Percentiles rank a stretch among this genome's conserved stretches.
These are phyloP conservation scores for Tolypocladium amazonense DNA, from an alignment of 2,329 filamentous ascomycete species.

Conservation along the genomic window DNA sequence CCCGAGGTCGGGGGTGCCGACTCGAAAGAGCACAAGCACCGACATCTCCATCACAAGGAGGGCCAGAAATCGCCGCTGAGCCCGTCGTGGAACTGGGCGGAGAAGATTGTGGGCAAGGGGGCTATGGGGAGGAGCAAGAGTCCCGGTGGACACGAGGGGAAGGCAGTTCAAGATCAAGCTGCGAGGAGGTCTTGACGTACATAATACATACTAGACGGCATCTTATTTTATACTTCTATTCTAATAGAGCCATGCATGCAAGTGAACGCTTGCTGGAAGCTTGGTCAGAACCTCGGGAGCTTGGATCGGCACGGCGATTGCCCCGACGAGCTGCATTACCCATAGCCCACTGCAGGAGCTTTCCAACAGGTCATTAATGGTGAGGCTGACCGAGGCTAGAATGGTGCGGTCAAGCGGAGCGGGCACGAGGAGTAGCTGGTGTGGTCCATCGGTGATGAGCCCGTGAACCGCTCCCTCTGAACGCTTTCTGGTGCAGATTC, in stretches of 20 bases:
- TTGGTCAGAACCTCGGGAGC: neutral
- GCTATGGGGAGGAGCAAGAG: slow-evolving; percentile 16
- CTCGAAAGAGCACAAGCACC: slow-evolving; percentile 7
- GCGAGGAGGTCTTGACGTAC: too few species aligned
- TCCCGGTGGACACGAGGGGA: slow-evolving; percentile 3
- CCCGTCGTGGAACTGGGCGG: slow-evolving; percentile 39
- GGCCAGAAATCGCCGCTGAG: slow-evolving; percentile 10
- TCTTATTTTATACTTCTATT: neutral
- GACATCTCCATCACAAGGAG: slow-evolving; percentile 1
- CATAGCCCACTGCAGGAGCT: too few species aligned
- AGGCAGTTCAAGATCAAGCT: neutral
- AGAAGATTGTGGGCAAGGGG: slow-evolving; percentile 41
- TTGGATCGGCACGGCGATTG: too few species aligned
- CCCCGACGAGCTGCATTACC: too few species aligned
- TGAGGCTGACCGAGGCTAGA: too few species aligned
- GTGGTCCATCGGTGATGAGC: too few species aligned
- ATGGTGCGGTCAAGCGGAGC: too few species aligned
- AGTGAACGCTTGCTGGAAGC: neutral
- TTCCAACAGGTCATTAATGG: too few species aligned
- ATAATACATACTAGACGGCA: too few species aligned
- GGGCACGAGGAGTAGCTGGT: too few species aligned
- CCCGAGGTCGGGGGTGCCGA: slow-evolving; percentile 8
- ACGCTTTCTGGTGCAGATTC: too few species aligned
- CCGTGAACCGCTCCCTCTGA: neutral
- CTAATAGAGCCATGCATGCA: neutral